Percentiles rank a stretch among this genome's conserved stretches.
These are phyloP conservation scores for Stephanodiscus minutulus DNA, from an alignment of 108 stramenopile genomes.

Conservation along the genomic window DNA sequence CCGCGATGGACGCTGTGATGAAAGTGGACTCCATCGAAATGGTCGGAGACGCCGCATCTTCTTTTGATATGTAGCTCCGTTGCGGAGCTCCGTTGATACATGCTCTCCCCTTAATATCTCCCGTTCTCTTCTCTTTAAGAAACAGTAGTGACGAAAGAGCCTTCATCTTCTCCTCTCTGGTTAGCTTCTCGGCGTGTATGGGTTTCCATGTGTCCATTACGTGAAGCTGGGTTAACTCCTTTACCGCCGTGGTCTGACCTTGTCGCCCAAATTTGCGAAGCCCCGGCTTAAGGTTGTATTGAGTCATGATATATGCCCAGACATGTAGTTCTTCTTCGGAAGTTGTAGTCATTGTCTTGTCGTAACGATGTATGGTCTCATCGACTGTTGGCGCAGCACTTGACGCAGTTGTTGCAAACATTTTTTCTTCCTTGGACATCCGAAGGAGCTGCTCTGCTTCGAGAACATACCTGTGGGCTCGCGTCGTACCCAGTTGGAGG, in stretches of 20 bases:
- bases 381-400: neutral
- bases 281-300: conserved; percentile 7
- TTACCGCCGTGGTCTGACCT: neutral
- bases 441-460: no score
- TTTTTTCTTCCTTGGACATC: no score
- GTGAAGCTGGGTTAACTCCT: neutral
- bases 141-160: conserved; percentile 36
- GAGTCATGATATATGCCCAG: conserved; percentile 2
- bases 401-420: no score
- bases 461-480: no score
- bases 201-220: neutral
- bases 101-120: no score
- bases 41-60: conserved; percentile 32
- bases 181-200: neutral
- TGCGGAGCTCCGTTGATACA: no score
- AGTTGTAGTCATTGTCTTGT: neutral
- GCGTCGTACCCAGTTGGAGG: no score
- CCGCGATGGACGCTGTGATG: conserved; percentile 35
- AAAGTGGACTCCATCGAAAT: conserved; percentile 34
- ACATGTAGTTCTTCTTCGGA: neutral
- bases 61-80: no score
- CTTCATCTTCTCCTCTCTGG: conserved; percentile 7
- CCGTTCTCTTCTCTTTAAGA: conserved; percentile 17
- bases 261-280: neutral
- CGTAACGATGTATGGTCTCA: neutral